These are phyloP conservation scores for Cercospora brassicicola DNA, from an alignment of 2,329 filamentous ascomycete species.

Conservation along the genomic window DNA sequence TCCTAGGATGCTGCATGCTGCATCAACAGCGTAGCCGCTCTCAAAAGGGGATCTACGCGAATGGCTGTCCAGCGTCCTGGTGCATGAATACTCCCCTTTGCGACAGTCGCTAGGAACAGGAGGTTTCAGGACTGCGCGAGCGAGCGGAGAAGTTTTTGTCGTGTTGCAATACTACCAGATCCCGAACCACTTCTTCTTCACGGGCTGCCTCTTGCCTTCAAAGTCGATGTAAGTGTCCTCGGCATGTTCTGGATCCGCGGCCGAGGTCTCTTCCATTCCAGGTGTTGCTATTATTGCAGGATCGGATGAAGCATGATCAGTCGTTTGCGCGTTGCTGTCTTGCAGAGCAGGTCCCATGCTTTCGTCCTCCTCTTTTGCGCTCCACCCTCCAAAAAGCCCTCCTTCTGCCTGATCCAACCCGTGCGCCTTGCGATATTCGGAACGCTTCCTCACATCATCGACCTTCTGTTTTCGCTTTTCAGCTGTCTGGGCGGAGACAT, in stretches of 20 bases:
- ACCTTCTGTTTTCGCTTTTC: slow-evolving; percentile 71
- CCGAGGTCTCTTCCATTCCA: slow-evolving; percentile 36
- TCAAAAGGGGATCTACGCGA: neutral
- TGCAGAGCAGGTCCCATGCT: slow-evolving; percentile 38
- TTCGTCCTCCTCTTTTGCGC: slow-evolving; percentile 41
- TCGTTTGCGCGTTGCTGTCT: slow-evolving; percentile 42
- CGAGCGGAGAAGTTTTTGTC: neutral
- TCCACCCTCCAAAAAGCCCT: slow-evolving; percentile 54
- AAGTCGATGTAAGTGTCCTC: slow-evolving; percentile 44
- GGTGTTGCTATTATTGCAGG: slow-evolving; percentile 2
- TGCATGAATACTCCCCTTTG: neutral
- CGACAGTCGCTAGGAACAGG: neutral
- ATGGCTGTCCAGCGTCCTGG: neutral
- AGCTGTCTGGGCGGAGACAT: slow-evolving; percentile 65
- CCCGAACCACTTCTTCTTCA: slow-evolving; percentile 76
- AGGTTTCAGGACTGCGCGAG: neutral
- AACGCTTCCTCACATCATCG: slow-evolving; percentile 85
- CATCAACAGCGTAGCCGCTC: neutral
- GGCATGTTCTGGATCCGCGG: slow-evolving; percentile 30
- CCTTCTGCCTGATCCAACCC: slow-evolving; percentile 63
- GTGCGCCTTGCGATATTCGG: slow-evolving; percentile 81
- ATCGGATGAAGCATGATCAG: slow-evolving; percentile 5
- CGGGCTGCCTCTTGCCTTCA: slow-evolving; percentile 52
- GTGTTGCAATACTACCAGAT: slow-evolving; percentile 60
- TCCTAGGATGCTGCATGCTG: neutral